These are phyloP conservation scores for Halophytophthora batemanensis DNA, from an alignment of 352 stramenopile species.

Conservation along the genomic window DNA sequence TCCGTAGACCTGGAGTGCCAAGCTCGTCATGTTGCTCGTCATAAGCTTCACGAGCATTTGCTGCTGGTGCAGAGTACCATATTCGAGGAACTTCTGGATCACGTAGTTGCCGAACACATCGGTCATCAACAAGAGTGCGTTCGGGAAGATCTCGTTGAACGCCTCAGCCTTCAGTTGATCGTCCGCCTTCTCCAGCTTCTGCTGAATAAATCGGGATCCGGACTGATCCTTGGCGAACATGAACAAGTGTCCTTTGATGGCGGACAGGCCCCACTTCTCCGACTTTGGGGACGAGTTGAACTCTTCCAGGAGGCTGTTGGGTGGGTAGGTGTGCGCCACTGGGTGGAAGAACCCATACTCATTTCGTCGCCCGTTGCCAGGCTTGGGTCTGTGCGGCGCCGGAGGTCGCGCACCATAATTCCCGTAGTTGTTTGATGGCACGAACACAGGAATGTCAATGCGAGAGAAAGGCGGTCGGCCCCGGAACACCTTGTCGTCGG, in stretches of 20 bases:
- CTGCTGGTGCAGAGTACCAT: slow-evolving; percentile 88
- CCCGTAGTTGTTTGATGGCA: slow-evolving; percentile 20
- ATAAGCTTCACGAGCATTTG: slow-evolving; percentile 85
- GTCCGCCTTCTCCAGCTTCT: slow-evolving; percentile 83
- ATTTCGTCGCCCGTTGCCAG: slow-evolving; percentile 18
- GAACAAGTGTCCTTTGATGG: slow-evolving; percentile 82
- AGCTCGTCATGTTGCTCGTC: slow-evolving; percentile 91
- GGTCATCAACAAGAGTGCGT: slow-evolving; percentile 82
- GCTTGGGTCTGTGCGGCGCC: slow-evolving; percentile 31
- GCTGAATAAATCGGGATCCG: slow-evolving; percentile 87
- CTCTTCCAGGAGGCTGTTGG: slow-evolving; percentile 75
- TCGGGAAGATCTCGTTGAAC: slow-evolving; percentile 83
- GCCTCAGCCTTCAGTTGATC: slow-evolving; percentile 65
- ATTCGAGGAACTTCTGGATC: slow-evolving; percentile 97
- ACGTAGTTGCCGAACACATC: slow-evolving; percentile 99
- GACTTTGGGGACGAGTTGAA: slow-evolving; percentile 66
- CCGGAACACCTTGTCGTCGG: slow-evolving; percentile 20
- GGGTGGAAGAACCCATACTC: slow-evolving; percentile 50
- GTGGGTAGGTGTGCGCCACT: slow-evolving; percentile 60
- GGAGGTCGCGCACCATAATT: slow-evolving; percentile 20
- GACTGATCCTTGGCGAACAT: slow-evolving; percentile 85
- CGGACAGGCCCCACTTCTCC: slow-evolving; percentile 78
- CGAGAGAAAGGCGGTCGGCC: slow-evolving; percentile 18
- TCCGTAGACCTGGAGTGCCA: slow-evolving; percentile 95
- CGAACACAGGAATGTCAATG: slow-evolving; percentile 24